Evolutionary conservation across 1,284 basidiomycete genomes (phyloP).

Genomic region (Vanrija pseudolonga): DNA sequence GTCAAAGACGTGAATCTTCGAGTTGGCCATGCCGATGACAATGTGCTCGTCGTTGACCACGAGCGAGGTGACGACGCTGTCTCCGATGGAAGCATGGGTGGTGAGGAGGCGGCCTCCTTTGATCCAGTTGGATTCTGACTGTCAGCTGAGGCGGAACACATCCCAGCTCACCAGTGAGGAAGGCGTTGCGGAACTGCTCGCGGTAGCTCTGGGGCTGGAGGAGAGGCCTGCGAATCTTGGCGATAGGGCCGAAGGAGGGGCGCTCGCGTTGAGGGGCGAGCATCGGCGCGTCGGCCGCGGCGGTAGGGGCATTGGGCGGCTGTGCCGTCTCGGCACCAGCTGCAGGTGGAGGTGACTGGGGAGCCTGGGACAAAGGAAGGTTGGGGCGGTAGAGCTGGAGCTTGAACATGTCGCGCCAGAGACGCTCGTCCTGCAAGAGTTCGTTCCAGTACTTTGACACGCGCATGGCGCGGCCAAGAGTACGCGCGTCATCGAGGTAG

Average conservation of each 20-base stretch:
- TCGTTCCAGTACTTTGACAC: slow-evolving; percentile 75
- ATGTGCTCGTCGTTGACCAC: slow-evolving; percentile 82
- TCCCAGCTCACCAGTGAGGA: slow-evolving; percentile 9
- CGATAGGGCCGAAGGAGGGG: too few relatives aligned
- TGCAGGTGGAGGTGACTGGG: slow-evolving; percentile 10
- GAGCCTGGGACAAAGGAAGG: neutral
- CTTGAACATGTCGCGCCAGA: slow-evolving; percentile 79
- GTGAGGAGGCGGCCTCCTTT: slow-evolving; percentile 72
- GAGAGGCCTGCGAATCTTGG: slow-evolving; percentile 2
- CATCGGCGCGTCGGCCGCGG: neutral
- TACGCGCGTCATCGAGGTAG: slow-evolving; percentile 76
- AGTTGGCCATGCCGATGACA: slow-evolving; percentile 84
- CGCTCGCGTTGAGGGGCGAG: neutral
- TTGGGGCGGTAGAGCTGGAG: slow-evolving; percentile 55
- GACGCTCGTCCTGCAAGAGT: slow-evolving; percentile 73
- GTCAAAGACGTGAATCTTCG: slow-evolving; percentile 82
- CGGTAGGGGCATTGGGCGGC: neutral
- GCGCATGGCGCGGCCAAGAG: slow-evolving; percentile 66
- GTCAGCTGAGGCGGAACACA: slow-evolving; percentile 17
- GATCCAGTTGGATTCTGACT: slow-evolving; percentile 76
- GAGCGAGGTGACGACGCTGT: slow-evolving; percentile 78
- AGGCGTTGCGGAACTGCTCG: slow-evolving; percentile 18
- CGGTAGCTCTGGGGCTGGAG: slow-evolving; percentile 8
- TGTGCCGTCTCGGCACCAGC: neutral
- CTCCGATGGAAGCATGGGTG: slow-evolving; percentile 65